A percentile compares a stretch with the other conserved stretches of the same genome.
Evolutionary conservation across 2,329 filamentous ascomycete genomes (phyloP).

Genomic region (Botryosphaeria agaves): DNA sequence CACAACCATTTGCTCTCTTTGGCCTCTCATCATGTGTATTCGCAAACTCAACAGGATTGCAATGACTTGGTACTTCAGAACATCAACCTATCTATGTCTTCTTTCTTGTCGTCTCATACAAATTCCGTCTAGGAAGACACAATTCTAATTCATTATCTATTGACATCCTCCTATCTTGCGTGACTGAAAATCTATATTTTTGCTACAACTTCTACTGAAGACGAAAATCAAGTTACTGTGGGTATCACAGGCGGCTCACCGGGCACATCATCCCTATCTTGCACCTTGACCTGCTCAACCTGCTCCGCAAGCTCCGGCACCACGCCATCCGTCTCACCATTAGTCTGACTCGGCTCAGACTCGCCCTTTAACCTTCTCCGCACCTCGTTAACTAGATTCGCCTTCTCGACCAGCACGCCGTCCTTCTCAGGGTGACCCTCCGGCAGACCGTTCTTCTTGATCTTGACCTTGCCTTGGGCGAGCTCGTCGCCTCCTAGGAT

Average conservation of each 20-base stretch:
- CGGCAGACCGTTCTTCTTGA: constrained; percentile 69
- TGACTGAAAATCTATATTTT: too few relatives aligned
- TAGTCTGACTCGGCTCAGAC: constrained; percentile 4
- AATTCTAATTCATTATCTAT: too few relatives aligned
- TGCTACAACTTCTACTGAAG: too few relatives aligned
- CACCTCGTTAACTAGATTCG: constrained; percentile 46
- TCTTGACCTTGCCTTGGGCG: constrained; percentile 62
- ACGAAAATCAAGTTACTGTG: not conserved
- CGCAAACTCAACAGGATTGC: too few relatives aligned
- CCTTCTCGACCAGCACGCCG: constrained; percentile 54
- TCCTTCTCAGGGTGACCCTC: constrained; percentile 85
- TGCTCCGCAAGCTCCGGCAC: not conserved
- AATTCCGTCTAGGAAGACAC: too few relatives aligned
- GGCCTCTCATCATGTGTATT: too few relatives aligned
- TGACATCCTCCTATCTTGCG: too few relatives aligned
- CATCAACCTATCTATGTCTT: too few relatives aligned
- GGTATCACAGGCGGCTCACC: not conserved
- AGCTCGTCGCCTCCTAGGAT: constrained; percentile 88
- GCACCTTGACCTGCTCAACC: not conserved
- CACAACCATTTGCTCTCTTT: too few relatives aligned
- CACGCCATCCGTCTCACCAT: not conserved
- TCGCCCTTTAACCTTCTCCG: constrained; percentile 28
- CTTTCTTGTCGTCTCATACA: too few relatives aligned
- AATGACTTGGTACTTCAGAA: too few relatives aligned
- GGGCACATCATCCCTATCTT: not conserved